These are phyloP conservation scores for Colletotrichum chrysophilum DNA, from an alignment of 2,329 filamentous ascomycete species.

Conservation along the genomic window DNA sequence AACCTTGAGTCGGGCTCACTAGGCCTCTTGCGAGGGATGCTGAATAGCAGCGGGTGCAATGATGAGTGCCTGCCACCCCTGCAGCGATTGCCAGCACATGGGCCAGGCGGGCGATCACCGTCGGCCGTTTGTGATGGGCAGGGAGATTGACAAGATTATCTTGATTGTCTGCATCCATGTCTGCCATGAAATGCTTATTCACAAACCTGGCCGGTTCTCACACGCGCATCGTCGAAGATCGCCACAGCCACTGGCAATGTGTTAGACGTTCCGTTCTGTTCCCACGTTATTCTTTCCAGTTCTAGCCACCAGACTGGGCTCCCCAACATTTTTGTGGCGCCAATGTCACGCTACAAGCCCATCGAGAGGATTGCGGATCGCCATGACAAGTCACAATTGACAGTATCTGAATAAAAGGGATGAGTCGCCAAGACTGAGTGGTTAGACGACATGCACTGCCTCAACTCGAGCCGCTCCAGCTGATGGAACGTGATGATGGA, in stretches of 20 bases:
- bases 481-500: not conserved
- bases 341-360: not conserved
- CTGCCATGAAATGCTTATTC: not conserved
- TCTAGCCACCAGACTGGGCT: not conserved
- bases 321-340: not conserved
- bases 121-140: not conserved
- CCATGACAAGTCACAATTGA: not conserved
- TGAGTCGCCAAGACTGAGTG: not conserved
- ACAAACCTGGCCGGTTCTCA: not conserved
- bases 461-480: not conserved
- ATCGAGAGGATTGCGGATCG: not conserved
- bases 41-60: not conserved
- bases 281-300: not conserved
- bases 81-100: not conserved
- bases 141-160: not conserved
- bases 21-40: not conserved
- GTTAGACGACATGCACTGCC: not conserved
- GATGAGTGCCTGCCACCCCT: not conserved
- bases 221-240: conserved; percentile 4
- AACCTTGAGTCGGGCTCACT: not conserved
- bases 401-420: not conserved
- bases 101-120: conserved; percentile 2
- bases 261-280: not conserved
- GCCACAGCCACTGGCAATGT: not conserved
- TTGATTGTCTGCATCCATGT: not conserved